Percentiles rank a stretch among this genome's conserved stretches.
These are phyloP conservation scores for Yamadazyma diospyri DNA, from an alignment of 1,139 yeast genomes.

Conservation along the genomic window DNA sequence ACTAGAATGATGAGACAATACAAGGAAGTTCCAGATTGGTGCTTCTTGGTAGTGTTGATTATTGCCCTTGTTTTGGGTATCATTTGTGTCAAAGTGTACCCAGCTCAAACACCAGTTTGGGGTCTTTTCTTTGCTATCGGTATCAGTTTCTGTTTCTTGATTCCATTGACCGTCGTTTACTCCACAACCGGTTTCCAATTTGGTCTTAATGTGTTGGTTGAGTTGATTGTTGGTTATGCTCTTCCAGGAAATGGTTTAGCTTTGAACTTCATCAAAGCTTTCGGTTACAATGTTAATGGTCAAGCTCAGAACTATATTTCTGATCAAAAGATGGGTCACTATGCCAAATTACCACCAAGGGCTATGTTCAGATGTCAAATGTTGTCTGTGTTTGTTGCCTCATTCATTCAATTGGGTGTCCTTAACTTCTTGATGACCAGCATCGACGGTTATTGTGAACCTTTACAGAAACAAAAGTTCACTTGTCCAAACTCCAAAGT, in stretches of 20 bases:
- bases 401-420: conserved; percentile 49
- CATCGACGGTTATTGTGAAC: conserved; percentile 37
- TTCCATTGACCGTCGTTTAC: conserved; percentile 48
- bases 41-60: conserved; percentile 45
- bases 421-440: conserved; percentile 44
- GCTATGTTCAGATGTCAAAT: conserved; percentile 59
- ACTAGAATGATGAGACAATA: conserved; percentile 51
- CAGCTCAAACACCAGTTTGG: conserved; percentile 54
- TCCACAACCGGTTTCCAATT: conserved; percentile 51
- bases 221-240: conserved; percentile 59
- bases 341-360: conserved; percentile 55
- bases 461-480: conserved; percentile 30
- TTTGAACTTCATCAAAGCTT: conserved; percentile 54
- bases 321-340: conserved; percentile 60
- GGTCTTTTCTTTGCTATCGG: conserved; percentile 53
- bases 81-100: conserved; percentile 38
- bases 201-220: conserved; percentile 57
- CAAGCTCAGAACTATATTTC: conserved; percentile 56
- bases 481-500: conserved; percentile 47
- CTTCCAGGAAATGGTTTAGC: conserved; percentile 63
- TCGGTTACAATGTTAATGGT: conserved; percentile 55
- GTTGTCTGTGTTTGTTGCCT: conserved; percentile 39
- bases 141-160: conserved; percentile 49
- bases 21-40: conserved; percentile 62
- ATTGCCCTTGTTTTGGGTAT: conserved; percentile 46